A percentile compares a stretch with the other conserved stretches of the same genome.
phyloP scores from a whole-genome alignment of 2,329 filamentous ascomycete species.

The Calonectria pseudoreteaudii region DNA sequence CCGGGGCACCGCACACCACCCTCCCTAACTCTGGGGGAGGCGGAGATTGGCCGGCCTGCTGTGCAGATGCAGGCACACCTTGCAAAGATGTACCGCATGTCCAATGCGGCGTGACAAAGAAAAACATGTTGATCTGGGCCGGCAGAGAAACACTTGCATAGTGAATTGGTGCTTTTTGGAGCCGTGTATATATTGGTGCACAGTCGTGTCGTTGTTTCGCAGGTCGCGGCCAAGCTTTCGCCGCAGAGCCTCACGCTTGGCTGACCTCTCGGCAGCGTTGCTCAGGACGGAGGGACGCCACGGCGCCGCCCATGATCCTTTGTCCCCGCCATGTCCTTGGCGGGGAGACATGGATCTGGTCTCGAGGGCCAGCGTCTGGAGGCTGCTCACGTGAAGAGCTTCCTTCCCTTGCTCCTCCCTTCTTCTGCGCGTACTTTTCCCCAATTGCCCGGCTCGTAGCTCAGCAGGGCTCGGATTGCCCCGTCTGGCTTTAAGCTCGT shows the following conservation, averaged over 20 bases:
- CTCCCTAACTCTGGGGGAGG: conserved; percentile 12
- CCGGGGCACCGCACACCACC: conserved; percentile 15
- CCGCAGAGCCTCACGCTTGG: conserved; percentile 35
- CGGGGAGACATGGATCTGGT: not conserved
- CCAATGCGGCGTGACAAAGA: not conserved
- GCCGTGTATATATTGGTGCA: not conserved
- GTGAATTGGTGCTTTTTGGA: not conserved
- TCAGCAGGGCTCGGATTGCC: conserved; percentile 14
- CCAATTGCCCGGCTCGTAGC: not conserved
- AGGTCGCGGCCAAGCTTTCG: conserved; percentile 4
- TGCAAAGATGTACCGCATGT: conserved; percentile 1
- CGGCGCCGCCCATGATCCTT: conserved; percentile 1
- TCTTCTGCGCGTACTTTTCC: not conserved
- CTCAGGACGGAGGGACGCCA: conserved; percentile 2
- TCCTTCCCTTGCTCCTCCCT: not conserved
- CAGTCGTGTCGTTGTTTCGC: conserved; percentile 5
- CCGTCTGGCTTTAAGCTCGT: conserved; percentile 14
- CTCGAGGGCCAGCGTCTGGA: not conserved
- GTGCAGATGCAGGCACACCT: conserved; percentile 8
- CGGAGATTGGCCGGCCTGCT: conserved; percentile 12
- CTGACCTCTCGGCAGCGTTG: conserved; percentile 1
- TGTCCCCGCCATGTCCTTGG: conserved; percentile 8
- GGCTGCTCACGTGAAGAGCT: conserved; percentile 5
- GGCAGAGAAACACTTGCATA: not conserved
- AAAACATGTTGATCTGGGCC: not conserved